Evolutionary conservation across 1,284 basidiomycete genomes (phyloP).

Genomic region (Anthracocystis walkeri): DNA sequence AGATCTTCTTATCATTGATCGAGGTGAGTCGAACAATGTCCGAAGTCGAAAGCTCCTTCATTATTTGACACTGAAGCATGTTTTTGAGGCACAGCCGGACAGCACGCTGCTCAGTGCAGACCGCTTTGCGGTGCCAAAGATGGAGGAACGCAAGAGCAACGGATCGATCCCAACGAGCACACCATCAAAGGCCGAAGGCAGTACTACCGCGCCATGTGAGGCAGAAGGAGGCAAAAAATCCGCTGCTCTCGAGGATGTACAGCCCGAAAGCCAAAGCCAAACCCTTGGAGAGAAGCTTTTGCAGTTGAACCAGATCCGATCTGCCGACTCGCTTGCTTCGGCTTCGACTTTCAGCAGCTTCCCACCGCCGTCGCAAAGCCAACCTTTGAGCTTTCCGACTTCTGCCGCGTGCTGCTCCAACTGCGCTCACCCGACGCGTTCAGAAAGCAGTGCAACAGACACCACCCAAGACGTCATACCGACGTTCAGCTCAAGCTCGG

Average conservation of each 20-base stretch:
- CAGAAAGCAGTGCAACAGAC: neutral
- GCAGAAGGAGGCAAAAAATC: neutral
- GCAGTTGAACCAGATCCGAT: slow-evolving; percentile 12
- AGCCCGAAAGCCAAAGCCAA: slow-evolving; percentile 13
- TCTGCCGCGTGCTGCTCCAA: neutral
- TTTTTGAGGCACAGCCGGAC: neutral
- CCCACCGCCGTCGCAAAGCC: neutral
- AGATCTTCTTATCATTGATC: slow-evolving; percentile 30
- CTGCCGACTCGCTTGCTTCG: neutral
- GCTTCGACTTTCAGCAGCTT: neutral
- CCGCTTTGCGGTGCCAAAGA: neutral
- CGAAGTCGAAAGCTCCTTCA: neutral
- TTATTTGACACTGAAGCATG: neutral
- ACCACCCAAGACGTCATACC: neutral
- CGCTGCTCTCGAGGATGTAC: neutral
- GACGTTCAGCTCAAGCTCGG: slow-evolving; percentile 4
- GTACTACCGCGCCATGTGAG: neutral
- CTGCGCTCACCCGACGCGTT: neutral
- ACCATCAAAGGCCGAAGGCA: neutral
- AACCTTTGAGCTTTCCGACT: neutral
- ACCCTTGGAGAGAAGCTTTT: slow-evolving; percentile 18
- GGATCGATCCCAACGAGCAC: no score
- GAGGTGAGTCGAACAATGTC: slow-evolving; percentile 15
- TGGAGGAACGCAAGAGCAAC: neutral
- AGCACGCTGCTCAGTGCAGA: neutral